Conservation (phyloP, 805 yeast genomes). For the Wickerhamiella sergipiensis region DNA sequence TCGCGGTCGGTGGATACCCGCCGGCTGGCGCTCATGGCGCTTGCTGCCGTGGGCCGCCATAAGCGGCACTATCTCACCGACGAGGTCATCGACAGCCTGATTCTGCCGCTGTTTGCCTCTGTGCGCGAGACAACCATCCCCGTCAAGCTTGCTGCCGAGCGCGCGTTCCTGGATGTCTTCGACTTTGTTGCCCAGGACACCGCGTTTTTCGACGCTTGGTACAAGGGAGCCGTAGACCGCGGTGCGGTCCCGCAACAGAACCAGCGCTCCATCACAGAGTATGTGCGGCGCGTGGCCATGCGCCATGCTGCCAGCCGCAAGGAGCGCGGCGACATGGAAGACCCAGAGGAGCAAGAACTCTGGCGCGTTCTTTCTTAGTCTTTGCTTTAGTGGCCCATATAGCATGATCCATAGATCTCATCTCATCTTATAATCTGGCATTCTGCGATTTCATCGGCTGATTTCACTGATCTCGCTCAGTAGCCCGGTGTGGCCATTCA, state of each 20-base stretch:
- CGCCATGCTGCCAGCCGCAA: conserved; percentile 78
- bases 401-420: background rate
- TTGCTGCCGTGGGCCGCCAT: conserved; percentile 60
- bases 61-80: conserved; percentile 39
- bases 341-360: conserved; percentile 75
- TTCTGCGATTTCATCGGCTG: too few species aligned
- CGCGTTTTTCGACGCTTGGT: conserved; percentile 52
- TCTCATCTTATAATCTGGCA: too few species aligned
- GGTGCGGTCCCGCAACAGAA: conserved; percentile 15
- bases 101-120: conserved; percentile 64
- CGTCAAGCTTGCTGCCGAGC: conserved; percentile 86
- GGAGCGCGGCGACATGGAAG: conserved; percentile 73
- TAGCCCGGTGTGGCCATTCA: too few species aligned
- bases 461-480: too few species aligned
- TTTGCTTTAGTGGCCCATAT: background rate
- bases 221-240: conserved; percentile 26
- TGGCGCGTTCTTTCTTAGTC: conserved; percentile 46
- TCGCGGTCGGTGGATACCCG: conserved; percentile 63
- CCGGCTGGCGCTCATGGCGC: conserved; percentile 60
- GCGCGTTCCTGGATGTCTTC: conserved; percentile 65
- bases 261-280: conserved; percentile 69
- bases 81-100: conserved; percentile 43
- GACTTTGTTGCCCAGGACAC: conserved; percentile 47
- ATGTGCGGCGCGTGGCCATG: conserved; percentile 77
- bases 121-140: conserved; percentile 85